A percentile compares a stretch with the other conserved stretches of the same genome.
phyloP scores from a whole-genome alignment of 2,329 filamentous ascomycete species.

The Ophiocordyceps robertsii region DNA sequence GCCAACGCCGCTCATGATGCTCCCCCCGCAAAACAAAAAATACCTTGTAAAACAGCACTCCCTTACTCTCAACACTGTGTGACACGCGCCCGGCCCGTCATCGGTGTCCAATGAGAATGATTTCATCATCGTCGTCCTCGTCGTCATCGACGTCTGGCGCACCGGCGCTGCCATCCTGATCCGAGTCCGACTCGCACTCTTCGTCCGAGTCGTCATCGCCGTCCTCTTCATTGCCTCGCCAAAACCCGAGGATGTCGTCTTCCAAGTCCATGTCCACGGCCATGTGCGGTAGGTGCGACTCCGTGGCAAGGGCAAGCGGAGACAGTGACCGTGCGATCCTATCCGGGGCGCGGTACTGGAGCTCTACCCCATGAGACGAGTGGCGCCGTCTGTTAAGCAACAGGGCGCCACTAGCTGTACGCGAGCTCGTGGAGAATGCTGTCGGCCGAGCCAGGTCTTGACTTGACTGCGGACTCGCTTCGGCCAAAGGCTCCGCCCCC shows the following conservation, averaged over 20 bases:
- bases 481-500: conserved; percentile 4
- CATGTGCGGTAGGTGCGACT: conserved; percentile 11
- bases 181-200: conserved; percentile 33
- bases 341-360: conserved; percentile 20
- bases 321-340: conserved; percentile 32
- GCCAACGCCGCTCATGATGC: background rate
- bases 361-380: conserved; percentile 23
- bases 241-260: conserved; percentile 44
- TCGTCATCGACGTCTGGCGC: conserved; percentile 31
- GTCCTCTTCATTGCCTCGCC: conserved; percentile 33
- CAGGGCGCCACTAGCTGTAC: background rate
- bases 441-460: conserved; percentile 9
- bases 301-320: conserved; percentile 16
- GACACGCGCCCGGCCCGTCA: no score
- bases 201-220: conserved; percentile 35
- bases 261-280: conserved; percentile 32
- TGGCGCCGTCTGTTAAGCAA: conserved; percentile 21
- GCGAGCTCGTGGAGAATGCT: conserved; percentile 5
- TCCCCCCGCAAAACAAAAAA: background rate
- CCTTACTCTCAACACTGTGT: background rate
- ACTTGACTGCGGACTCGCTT: background rate
- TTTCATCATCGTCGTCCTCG: conserved; percentile 35
- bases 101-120: conserved; percentile 35
- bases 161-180: conserved; percentile 15
- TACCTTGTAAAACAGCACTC: background rate